Evolutionary conservation across 129 eudicot species (phyloP).

Genomic region (Flaveria robusta): DNA sequence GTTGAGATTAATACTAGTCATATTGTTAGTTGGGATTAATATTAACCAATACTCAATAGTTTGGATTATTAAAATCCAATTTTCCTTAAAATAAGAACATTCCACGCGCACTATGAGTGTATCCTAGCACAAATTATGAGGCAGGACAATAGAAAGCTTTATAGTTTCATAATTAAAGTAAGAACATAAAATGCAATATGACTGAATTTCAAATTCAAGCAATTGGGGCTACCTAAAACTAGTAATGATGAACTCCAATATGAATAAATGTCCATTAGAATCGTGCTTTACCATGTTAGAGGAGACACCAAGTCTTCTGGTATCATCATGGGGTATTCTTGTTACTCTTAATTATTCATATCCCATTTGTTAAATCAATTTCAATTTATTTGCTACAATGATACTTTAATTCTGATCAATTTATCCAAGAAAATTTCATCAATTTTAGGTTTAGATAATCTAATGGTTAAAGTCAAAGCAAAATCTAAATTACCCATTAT

Average conservation of each 20-base stretch:
- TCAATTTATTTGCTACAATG: neutral
- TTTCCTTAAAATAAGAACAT: too few relatives aligned
- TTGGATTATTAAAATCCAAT: too few relatives aligned
- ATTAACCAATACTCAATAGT: too few relatives aligned
- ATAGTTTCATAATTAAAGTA: neutral
- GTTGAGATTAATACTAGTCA: too few relatives aligned
- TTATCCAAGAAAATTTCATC: neutral
- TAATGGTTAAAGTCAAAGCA: neutral
- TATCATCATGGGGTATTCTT: neutral
- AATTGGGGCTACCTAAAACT: conserved; percentile 8
- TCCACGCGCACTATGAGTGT: too few relatives aligned
- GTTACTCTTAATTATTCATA: neutral
- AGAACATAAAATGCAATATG: neutral
- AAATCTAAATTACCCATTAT: neutral
- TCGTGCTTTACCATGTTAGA: conserved; percentile 31
- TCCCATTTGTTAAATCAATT: neutral
- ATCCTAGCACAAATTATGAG: neutral
- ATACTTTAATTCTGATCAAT: neutral
- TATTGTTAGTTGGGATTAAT: too few relatives aligned
- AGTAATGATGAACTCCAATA: conserved; percentile 14
- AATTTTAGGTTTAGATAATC: neutral
- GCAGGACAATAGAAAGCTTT: neutral
- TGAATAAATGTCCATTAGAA: conserved; percentile 24
- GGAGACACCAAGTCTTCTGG: conserved; percentile 22
- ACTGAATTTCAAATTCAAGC: neutral